phyloP scores from a whole-genome alignment of 306 rosid species.

The Vicia villosa region DNA sequence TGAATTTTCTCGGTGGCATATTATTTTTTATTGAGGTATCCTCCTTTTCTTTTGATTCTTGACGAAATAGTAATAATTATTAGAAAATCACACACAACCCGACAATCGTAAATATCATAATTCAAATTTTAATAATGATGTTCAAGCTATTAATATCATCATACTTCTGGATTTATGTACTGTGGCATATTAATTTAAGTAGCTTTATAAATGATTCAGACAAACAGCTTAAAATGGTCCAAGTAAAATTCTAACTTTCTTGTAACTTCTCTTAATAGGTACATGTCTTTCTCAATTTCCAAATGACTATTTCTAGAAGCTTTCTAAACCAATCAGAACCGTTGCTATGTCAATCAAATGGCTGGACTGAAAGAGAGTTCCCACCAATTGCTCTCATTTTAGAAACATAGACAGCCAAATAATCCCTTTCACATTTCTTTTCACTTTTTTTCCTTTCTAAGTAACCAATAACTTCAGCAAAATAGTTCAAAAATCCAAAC shows the following conservation, averaged over 20 bases:
- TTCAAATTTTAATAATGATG: too few species aligned
- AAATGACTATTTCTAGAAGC: constrained; percentile 33
- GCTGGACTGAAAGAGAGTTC: constrained; percentile 42
- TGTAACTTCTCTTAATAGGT: background rate
- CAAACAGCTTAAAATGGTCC: background rate
- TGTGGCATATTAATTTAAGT: too few species aligned
- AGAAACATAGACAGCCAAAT: constrained; percentile 33
- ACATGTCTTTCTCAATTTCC: constrained; percentile 18
- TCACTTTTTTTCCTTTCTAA: constrained; percentile 14
- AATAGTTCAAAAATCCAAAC: constrained; percentile 12
- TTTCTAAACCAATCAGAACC: constrained; percentile 24
- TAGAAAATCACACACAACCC: too few species aligned
- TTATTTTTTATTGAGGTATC: too few species aligned
- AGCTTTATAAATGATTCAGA: too few species aligned
- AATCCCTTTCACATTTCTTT: constrained; percentile 36
- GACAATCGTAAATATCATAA: too few species aligned
- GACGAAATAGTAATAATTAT: too few species aligned
- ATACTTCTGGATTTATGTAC: too few species aligned
- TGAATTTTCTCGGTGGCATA: too few species aligned
- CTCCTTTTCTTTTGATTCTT: too few species aligned
- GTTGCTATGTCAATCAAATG: constrained; percentile 33
- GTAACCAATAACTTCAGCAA: constrained; percentile 18
- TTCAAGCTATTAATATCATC: too few species aligned
- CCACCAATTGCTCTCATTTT: constrained; percentile 34
- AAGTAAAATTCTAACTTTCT: background rate